Conservation (phyloP, 495 filamentous ascomycete species). For the Monascus purpureus region DNA sequence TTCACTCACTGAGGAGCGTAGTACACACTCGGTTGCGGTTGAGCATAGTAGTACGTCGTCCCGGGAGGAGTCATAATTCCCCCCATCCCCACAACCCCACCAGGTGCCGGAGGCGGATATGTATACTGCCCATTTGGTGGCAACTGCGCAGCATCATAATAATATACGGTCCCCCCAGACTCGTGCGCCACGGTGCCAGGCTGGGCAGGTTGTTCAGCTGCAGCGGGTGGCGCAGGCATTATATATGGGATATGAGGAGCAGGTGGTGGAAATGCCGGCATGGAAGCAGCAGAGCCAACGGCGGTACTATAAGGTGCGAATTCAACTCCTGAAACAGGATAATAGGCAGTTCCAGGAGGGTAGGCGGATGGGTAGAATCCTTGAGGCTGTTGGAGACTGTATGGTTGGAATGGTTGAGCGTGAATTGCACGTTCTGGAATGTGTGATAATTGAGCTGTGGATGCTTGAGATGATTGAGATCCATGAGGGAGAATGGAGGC, state of each 20-base stretch:
- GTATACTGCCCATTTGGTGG: constrained; percentile 34
- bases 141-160: constrained; percentile 67
- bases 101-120: constrained; percentile 33
- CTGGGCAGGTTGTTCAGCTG: constrained; percentile 35
- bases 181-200: constrained; percentile 77
- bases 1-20: constrained; percentile 46
- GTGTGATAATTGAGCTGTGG: constrained; percentile 83
- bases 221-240: constrained; percentile 26
- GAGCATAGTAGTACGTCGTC: constrained; percentile 64
- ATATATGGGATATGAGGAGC: constrained; percentile 31
- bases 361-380: constrained; percentile 49
- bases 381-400: constrained; percentile 41
- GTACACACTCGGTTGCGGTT: constrained; percentile 37
- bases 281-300: constrained; percentile 36
- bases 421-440: constrained; percentile 92
- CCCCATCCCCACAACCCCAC: constrained; percentile 55
- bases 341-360: constrained; percentile 39
- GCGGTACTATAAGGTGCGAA: constrained; percentile 25
- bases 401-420: constrained; percentile 82
- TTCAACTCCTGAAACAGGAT: constrained; percentile 28
- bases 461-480: constrained; percentile 62
- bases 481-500: constrained; percentile 37
- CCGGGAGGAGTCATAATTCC: constrained; percentile 66
- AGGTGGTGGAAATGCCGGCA: constrained; percentile 39
- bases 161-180: constrained; percentile 89